Evolutionary conservation across 2,329 filamentous ascomycete genomes (phyloP).

Genomic region (Ilyonectria mors-panacis): DNA sequence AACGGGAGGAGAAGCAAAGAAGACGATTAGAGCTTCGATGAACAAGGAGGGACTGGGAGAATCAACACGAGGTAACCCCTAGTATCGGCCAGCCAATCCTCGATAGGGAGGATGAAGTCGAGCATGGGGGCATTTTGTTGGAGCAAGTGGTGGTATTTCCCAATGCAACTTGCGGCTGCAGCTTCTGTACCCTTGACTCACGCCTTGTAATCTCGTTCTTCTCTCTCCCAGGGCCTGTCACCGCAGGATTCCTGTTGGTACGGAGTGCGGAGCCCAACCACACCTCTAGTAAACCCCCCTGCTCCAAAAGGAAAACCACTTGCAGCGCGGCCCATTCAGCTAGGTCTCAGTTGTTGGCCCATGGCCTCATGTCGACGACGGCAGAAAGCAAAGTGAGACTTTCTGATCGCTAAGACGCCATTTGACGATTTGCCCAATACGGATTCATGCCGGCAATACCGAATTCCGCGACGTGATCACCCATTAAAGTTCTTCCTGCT

Average conservation of each 20-base stretch:
- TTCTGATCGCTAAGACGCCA: not conserved
- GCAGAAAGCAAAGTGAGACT: not conserved
- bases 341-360: conserved; percentile 5
- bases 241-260: not conserved
- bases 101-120: too few species aligned
- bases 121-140: too few species aligned
- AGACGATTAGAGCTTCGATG: not conserved
- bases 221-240: not conserved
- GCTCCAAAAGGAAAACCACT: not conserved
- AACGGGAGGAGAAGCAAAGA: not conserved
- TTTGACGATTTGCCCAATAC: not conserved
- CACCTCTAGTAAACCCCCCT: not conserved
- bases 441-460: not conserved
- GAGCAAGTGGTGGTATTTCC: not conserved
- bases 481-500: not conserved
- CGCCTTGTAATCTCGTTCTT: not conserved
- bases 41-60: not conserved
- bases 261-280: not conserved
- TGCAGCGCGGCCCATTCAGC: not conserved
- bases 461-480: not conserved
- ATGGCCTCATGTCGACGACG: not conserved
- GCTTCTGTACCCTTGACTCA: not conserved
- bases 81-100: too few species aligned
- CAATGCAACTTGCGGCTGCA: not conserved
- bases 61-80: not conserved